A percentile compares a stretch with the other conserved stretches of the same genome.
These are phyloP conservation scores for Coemansia sp. DNA, from an alignment of 192 early-diverging fungal genomes.

Conservation along the genomic window DNA sequence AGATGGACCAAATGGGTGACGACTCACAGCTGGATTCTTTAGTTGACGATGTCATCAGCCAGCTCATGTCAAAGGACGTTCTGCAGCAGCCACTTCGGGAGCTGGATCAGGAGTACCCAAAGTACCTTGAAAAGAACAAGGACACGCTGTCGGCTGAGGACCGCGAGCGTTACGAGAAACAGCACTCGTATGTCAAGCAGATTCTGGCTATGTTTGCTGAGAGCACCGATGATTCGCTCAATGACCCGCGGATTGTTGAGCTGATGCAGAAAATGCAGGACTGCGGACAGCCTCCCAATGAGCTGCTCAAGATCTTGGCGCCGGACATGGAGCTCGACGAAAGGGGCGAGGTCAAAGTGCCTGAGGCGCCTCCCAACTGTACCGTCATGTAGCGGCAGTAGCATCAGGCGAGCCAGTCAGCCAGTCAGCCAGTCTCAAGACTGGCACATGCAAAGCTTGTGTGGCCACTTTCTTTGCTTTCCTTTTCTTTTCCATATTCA, in stretches of 20 bases:
- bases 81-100: constrained; percentile 97
- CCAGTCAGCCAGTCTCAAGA: neutral
- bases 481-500: neutral
- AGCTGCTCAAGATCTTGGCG: constrained; percentile 84
- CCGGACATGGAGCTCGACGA: constrained; percentile 88
- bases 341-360: constrained; percentile 68
- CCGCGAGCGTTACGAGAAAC: constrained; percentile 73
- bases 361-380: constrained; percentile 49
- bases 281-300: constrained; percentile 91
- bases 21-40: constrained; percentile 81
- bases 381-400: constrained; percentile 23
- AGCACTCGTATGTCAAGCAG: constrained; percentile 73
- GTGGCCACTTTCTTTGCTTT: neutral
- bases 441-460: neutral
- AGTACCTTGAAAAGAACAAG: constrained; percentile 83
- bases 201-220: constrained; percentile 83
- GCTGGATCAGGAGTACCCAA: constrained; percentile 83
- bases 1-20: constrained; percentile 78
- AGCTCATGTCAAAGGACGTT: constrained; percentile 91
- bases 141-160: constrained; percentile 70
- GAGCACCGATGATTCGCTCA: constrained; percentile 57
- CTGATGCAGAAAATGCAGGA: constrained; percentile 99
- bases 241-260: constrained; percentile 79
- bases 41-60: constrained; percentile 86
- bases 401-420: constrained; percentile 1